A percentile compares a stretch with the other conserved stretches of the same genome.
These are phyloP conservation scores for Daldinia sp. DNA, from an alignment of 2,329 filamentous ascomycete species.

Conservation along the genomic window DNA sequence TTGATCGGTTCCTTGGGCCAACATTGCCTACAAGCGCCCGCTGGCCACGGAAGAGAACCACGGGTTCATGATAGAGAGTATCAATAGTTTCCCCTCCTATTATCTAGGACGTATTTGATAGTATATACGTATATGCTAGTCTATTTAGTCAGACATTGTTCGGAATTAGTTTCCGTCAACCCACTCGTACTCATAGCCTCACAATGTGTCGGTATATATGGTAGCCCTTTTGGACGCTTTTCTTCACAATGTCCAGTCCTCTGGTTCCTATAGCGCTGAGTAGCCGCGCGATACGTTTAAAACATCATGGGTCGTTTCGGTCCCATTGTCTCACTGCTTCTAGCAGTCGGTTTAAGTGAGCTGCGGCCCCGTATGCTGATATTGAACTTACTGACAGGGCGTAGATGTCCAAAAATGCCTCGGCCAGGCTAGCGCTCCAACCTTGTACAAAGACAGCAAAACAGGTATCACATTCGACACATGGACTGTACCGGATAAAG, in stretches of 20 bases:
- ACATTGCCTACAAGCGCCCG: background rate
- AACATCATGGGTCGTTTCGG: constrained; percentile 45
- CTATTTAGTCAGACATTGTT: constrained; percentile 19
- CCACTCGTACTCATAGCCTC: constrained; percentile 17
- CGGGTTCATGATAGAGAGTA: constrained; percentile 6
- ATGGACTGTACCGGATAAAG: constrained; percentile 55
- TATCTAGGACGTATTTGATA: constrained; percentile 7
- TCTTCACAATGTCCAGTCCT: constrained; percentile 3
- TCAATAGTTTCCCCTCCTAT: constrained; percentile 35
- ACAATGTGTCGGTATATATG: constrained; percentile 26
- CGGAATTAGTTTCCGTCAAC: constrained; percentile 28
- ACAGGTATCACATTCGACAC: constrained; percentile 68
- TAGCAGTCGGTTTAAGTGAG: constrained; percentile 45
- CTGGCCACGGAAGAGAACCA: background rate
- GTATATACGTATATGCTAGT: constrained; percentile 1
- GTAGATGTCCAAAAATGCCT: constrained; percentile 46
- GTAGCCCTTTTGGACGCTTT: background rate
- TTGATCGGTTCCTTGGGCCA: constrained; percentile 17
- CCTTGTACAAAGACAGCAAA: constrained; percentile 59
- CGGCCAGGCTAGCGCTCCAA: constrained; percentile 45
- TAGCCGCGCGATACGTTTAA: background rate
- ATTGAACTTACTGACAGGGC: constrained; percentile 34
- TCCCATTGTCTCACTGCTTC: constrained; percentile 43
- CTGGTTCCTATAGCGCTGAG: constrained; percentile 5
- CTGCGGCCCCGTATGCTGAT: background rate